Base-by-base conservation (phyloP, 495 filamentous ascomycete genomes). In the Penicillium lagena region DNA sequence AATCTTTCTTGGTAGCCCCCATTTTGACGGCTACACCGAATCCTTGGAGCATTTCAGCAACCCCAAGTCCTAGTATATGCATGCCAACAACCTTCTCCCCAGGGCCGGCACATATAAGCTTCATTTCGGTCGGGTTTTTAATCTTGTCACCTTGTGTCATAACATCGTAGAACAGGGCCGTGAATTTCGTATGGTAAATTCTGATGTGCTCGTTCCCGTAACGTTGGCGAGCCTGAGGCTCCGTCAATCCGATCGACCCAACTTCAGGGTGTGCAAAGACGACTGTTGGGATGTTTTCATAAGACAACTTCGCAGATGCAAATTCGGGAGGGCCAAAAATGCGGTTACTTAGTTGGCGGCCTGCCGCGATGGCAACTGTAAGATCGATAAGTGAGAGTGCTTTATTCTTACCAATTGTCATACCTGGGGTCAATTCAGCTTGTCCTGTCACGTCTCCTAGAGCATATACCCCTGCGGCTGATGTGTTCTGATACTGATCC, bases 1-100 rank as follows among this genome's bases (percentile, higher is more conserved):
- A 94, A 58, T 96, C 91, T 52, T 73, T 70, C 82, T 98, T 98
- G 34, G 88, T 96, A 33, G 91, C 91, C 40, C 93, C 91, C 90
- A 98, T 96, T 81, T 95, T 96, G 39, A 98, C 70, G 9, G 90
- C 90, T 9, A 96, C 90, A 37, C 91, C 91, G 66, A 95, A 96
- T 13, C 91, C 91, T 64, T 97, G 91, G 49, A 96, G 67, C 75
- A 96, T 95, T 82, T 97, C 91, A 35, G 66, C 71, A 28, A 73
- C 71, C 3, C 72, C 75, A 7, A 70, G 58, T 30, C 79, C 78
- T 14, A 82, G 49, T 29, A 82, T 78, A 51, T 81, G 77, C 53
- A 82, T 47, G n/a, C 78, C 78, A 12, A 81, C 77, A 36, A 80
- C 68, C 61, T 75, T 80, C 61, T 81, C 76, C 39, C 78, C 69